Percentiles rank a stretch among this genome's conserved stretches.
Conservation (phyloP, 768 basidiomycete genomes). For the Suillus variegatus region DNA sequence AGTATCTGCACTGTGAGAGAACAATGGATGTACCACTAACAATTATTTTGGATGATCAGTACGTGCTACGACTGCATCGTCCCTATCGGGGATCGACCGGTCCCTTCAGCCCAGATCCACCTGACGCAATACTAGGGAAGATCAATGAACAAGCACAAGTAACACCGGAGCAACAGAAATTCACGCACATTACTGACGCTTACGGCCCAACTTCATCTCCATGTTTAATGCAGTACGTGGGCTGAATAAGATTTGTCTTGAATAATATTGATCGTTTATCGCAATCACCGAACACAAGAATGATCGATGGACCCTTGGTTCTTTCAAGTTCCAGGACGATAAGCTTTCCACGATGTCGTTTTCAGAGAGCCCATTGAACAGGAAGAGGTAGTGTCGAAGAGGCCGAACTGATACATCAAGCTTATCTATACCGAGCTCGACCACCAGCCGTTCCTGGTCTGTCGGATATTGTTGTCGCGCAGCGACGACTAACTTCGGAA, state of each 20-base stretch:
- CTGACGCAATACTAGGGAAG: background rate
- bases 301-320: background rate
- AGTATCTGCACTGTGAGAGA: background rate
- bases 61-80: background rate
- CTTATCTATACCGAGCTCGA: background rate
- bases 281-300: background rate
- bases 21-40: background rate
- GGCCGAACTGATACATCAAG: background rate
- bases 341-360: background rate
- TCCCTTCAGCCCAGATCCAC: background rate
- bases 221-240: background rate
- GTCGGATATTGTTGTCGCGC: background rate
- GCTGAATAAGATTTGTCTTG: background rate
- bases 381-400: background rate
- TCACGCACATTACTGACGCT: background rate
- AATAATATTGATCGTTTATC: background rate
- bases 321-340: background rate
- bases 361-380: background rate
- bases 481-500: background rate
- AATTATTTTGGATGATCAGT: background rate
- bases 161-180: background rate
- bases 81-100: background rate
- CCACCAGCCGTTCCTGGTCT: background rate
- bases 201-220: background rate
- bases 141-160: background rate